Conservation (phyloP, 2,329 filamentous ascomycete species). For the Onygenales sp. region DNA sequence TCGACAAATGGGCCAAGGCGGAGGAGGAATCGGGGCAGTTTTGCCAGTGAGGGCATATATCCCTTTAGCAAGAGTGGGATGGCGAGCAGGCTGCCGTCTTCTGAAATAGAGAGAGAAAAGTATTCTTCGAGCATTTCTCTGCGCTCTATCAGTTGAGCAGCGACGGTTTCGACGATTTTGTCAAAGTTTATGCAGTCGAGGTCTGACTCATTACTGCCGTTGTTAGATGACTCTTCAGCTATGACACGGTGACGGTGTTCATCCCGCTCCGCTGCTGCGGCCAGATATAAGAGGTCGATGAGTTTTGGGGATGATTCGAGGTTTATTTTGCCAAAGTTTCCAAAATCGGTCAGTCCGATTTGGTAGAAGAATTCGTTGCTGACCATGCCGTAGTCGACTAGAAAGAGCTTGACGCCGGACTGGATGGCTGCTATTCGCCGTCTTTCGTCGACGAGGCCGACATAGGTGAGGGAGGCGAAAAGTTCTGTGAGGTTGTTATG, state of each 20-base stretch:
- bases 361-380: conserved; percentile 94
- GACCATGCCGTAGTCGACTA: conserved; percentile 84
- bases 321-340: conserved; percentile 78
- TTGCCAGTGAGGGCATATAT: conserved; percentile 75
- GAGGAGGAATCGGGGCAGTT: conserved; percentile 81
- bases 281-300: conserved; percentile 60
- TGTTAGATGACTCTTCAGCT: neutral
- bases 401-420: conserved; percentile 79
- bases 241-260: conserved; percentile 14
- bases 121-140: conserved; percentile 88
- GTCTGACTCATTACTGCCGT: conserved; percentile 26
- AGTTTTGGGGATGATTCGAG: conserved; percentile 70
- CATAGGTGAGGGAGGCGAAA: conserved; percentile 80
- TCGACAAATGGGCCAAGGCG: conserved; percentile 78
- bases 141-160: conserved; percentile 51
- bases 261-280: conserved; percentile 60
- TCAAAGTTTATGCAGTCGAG: conserved; percentile 58
- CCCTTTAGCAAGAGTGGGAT: conserved; percentile 82
- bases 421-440: conserved; percentile 88
- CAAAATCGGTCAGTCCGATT: conserved; percentile 86
- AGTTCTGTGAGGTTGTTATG: conserved; percentile 81
- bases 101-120: conserved; percentile 75
- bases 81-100: conserved; percentile 63
- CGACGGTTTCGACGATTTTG: conserved; percentile 50
- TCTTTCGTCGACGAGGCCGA: conserved; percentile 81